Evolutionary conservation across 2,329 filamentous ascomycete genomes (phyloP), one percentile per base, ranked within the genome.

Genomic region (Rhytidhysteron rufulum): DNA sequence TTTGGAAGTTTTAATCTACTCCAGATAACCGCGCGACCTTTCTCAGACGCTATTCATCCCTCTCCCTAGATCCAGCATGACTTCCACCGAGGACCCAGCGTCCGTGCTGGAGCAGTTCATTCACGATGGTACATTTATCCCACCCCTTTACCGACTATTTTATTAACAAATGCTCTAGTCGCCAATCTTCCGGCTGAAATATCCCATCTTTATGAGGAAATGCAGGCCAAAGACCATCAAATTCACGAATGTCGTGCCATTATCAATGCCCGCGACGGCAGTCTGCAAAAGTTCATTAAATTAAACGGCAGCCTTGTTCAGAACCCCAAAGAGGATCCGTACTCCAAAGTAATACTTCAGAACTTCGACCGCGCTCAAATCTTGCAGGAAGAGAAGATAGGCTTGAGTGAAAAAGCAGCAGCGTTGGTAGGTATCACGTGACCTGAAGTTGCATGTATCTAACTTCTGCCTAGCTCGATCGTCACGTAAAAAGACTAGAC

Each of bases 111-210:
- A 91, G 63, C 85, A 89, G 63, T 90, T 85, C 74, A 80, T 84
- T 71, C 67, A 84, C 54, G 80, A 84, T 72, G 78, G 75, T 75
- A 59, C 41, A 56, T 46, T 27, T 5, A 19, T n/a, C 21, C n/a
- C 34, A 18, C 22, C 18, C 18, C 35, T 19, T 6, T 2, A 4
- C 20, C 18, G 19, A 24, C 20, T 37, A 22, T 43, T 37, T 19
- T 24, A 19, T 17, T 16, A 31, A 21, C 22, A 13, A 37, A 27
- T 31, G 33, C 4, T 18, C 4, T 45, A 74, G 84, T 85, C 16
- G 82, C 85, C 54, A 93, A 93, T 57, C 74, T 91, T 20, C 86
- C 86, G 46, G 85, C 87, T 48, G 87, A 93, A 67, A 82, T 93
- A 44, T 82, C 83, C 16, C 89, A 90, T 68, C 76, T 91, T 47